Conservation (phyloP, 805 yeast species). For the Cyberlindnera mississippiensis region DNA sequence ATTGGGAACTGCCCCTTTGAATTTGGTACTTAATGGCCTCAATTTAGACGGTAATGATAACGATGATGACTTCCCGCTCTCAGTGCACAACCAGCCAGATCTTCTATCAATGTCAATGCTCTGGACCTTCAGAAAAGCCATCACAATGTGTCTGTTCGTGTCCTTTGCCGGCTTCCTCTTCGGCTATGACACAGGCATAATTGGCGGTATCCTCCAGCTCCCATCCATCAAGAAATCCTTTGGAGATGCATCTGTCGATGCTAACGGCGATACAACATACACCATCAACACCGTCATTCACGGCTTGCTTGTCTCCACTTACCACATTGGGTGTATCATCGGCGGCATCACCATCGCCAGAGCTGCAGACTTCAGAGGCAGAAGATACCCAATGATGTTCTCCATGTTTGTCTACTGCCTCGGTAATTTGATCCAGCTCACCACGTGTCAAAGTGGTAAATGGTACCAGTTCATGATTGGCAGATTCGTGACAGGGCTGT, state of each 20-base stretch:
- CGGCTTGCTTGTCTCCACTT: constrained; percentile 51
- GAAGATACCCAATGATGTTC: constrained; percentile 54
- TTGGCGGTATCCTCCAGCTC: constrained; percentile 68
- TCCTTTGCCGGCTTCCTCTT: constrained; percentile 71
- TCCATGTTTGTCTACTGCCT: constrained; percentile 52
- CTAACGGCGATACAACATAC: constrained; percentile 45
- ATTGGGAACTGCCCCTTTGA: too few species aligned
- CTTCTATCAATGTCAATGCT: neutral
- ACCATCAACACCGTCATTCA: constrained; percentile 7
- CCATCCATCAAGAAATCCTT: constrained; percentile 37
- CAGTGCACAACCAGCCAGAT: neutral
- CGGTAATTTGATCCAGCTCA: constrained; percentile 57
- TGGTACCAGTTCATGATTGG: constrained; percentile 69
- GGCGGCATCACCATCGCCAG: constrained; percentile 62
- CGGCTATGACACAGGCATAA: constrained; percentile 76
- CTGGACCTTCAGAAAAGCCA: constrained; percentile 12
- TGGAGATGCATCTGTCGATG: constrained; percentile 12
- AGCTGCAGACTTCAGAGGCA: constrained; percentile 56
- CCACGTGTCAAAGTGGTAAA: constrained; percentile 36
- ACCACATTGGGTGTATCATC: constrained; percentile 67
- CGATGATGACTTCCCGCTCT: neutral
- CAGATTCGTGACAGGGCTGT: constrained; percentile 64
- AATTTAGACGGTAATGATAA: too few species aligned
- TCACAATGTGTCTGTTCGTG: constrained; percentile 40
- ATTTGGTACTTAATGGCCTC: too few species aligned